These are phyloP conservation scores for Leishmania major DNA, from an alignment of 208 protist genomes.

Conservation along the genomic window DNA sequence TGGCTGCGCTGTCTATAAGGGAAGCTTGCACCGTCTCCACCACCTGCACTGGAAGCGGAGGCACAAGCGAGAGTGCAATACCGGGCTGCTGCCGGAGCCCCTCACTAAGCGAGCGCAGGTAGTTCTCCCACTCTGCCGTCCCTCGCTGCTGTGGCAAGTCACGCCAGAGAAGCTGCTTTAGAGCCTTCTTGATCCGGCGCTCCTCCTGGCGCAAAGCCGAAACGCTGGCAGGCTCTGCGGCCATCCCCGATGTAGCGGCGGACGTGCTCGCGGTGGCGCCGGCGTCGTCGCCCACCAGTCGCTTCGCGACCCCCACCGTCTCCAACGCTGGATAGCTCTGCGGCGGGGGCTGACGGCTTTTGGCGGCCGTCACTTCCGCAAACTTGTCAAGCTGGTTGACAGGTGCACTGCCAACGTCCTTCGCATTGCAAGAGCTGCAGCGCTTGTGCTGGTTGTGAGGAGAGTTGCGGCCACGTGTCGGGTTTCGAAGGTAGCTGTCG, in stretches of 20 bases:
- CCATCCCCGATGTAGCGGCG: not conserved
- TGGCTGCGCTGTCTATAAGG: not conserved
- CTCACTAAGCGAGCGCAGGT: constrained; percentile 48
- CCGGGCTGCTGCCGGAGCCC: constrained; percentile 34
- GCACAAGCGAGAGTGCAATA: constrained; percentile 9
- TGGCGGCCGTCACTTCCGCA: not conserved
- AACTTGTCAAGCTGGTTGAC: not conserved
- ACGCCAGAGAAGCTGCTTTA: constrained; percentile 64
- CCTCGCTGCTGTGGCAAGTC: constrained; percentile 49
- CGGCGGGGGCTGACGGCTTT: not conserved
- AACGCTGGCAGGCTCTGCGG: not conserved
- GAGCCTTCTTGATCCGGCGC: constrained; percentile 43
- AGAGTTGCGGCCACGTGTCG: no score
- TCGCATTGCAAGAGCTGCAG: not conserved
- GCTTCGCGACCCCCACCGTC: not conserved
- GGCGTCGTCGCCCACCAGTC: not conserved
- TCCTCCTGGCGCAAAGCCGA: constrained; percentile 37
- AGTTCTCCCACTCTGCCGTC: constrained; percentile 43
- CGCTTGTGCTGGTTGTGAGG: not conserved
- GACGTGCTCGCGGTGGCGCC: not conserved
- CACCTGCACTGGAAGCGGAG: not conserved
- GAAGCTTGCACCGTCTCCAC: not conserved
- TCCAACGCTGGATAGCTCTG: not conserved
- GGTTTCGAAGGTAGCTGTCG: not conserved
- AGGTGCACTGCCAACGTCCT: not conserved